Evolutionary conservation across 2,329 filamentous ascomycete genomes (phyloP), one percentile per base, ranked within the genome.

Genomic region (Claviceps spartinae): DNA sequence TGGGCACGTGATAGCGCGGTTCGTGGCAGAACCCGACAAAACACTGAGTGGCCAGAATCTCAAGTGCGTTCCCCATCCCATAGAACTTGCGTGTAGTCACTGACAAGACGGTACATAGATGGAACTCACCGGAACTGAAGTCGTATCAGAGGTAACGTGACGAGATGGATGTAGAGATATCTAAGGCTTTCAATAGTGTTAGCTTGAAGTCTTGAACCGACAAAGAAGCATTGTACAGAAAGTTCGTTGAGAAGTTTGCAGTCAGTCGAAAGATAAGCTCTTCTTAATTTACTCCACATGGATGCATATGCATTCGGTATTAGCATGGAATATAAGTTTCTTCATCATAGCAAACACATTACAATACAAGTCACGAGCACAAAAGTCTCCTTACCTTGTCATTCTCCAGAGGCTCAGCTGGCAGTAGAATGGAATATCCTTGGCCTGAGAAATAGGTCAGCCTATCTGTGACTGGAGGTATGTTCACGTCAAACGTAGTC

Each of bases 241-340:
- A 56, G n/a, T 13, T 26, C 13, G 54, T 54, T 58, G 53, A 58
- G 58, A 61, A 60, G 52, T 59, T 60, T 66, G 63, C 62, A 65
- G 36, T 87, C 84, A 87, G 82, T 77, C 77, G 83, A 86, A 86
- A 86, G 83, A 86, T 87, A 83, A 87, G 87, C 86, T 86, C 82
- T 77, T 81, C 77, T 76, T 77, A 75, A 72, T 74, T 79, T 73
- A 70, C 71, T 85, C 80, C 77, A 85, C 79, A 82, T 78, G 63
- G 61, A 60, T 49, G 50, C 61, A 63, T 81, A 60, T 49, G 50
- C 61, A 63, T 81, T 87, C 82, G 75, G 84, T 71, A 79, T 86
- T 86, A 86, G 83, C 83, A 86, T 85, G 80, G 81, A 85, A 82
- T 81, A 72, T 75, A 74, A 72, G 70, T 70, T 77, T 72, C 73